A percentile compares a stretch with the other conserved stretches of the same genome.
Conservation (phyloP, 257 asterid genomes). For the Fraxinus pennsylvanica region DNA sequence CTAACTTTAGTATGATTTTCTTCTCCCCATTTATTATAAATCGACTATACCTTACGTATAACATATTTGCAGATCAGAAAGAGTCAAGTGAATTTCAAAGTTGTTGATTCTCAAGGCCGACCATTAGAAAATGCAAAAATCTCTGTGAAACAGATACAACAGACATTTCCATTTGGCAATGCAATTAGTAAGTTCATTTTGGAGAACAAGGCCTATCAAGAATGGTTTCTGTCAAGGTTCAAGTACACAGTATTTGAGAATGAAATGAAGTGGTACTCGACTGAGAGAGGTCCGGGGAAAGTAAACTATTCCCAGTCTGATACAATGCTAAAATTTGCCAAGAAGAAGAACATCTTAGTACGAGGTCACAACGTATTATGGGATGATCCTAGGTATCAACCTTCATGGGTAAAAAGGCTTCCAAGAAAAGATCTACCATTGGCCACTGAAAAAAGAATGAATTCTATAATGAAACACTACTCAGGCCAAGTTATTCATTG, state of each 20-base stretch:
- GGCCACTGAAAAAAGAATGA: conserved; percentile 40
- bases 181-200: conserved; percentile 27
- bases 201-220: conserved; percentile 26
- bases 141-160: neutral
- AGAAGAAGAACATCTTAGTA: conserved; percentile 32
- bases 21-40: neutral
- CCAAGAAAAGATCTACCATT: conserved; percentile 26
- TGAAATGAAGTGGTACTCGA: conserved; percentile 62
- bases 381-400: conserved; percentile 45
- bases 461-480: conserved; percentile 44
- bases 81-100: conserved; percentile 33
- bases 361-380: conserved; percentile 71
- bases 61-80: conserved; percentile 27
- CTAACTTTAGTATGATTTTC: neutral
- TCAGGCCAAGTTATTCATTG: conserved; percentile 56
- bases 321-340: conserved; percentile 43
- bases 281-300: conserved; percentile 41
- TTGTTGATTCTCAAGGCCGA: conserved; percentile 20
- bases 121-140: conserved; percentile 25
- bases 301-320: conserved; percentile 51
- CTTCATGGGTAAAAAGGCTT: conserved; percentile 48
- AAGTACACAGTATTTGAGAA: conserved; percentile 57
- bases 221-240: conserved; percentile 60
- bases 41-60: neutral
- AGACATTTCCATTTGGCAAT: conserved; percentile 30